Base-by-base conservation (phyloP, 164 flowering plant species). In the Vitis riparia region DNA sequence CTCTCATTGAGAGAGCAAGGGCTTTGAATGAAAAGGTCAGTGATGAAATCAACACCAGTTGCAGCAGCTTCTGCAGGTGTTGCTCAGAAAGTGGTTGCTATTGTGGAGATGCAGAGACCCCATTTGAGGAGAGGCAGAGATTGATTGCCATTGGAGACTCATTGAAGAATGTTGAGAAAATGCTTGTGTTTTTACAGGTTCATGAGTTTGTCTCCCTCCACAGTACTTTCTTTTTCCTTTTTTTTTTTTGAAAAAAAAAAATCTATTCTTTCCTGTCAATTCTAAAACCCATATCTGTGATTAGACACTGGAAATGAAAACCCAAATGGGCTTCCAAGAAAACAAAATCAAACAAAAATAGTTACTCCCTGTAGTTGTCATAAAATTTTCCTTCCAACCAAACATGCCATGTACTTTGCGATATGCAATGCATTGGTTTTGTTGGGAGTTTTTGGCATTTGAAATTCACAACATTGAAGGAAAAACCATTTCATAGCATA, bases 91-190 rank as follows among this genome's bases (percentile, higher is more conserved):
- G 19, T 70, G 74, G 67, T 48, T 62, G 47, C 3, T 63, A 5
- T 27, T 57, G 74, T 63, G 55, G 59, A 3, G 7, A 50, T 68
- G 64, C 68, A 48, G 75, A 67, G 61, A 57, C 62, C 73, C 69
- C 77, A 71, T 65, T 66, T 62, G 63, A 30, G 67, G 78, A 74
- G 64, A 62, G 59, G 68, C 51, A 65, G 62, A 67, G 70, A 14
- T 50, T 73, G 78, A 70, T 51, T 69, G 72, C 72, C 62, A 71
- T 69, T 53, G 59, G 73, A 50, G 75, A 77, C 63, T 79, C 80
- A 64, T 5, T 76, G 56, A 51, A 68, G 59, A 69, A 59, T 63
- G 64, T 76, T 27, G 69, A 68, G 55, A 58, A 17, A 65, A 60
- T 63, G 61, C 62, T 71, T 23, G 17, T 68, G 50, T 71, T 32